A percentile compares a stretch with the other conserved stretches of the same genome.
phyloP scores from a whole-genome alignment of 345 rosid genomes.

The Hibiscus tridactylites region DNA sequence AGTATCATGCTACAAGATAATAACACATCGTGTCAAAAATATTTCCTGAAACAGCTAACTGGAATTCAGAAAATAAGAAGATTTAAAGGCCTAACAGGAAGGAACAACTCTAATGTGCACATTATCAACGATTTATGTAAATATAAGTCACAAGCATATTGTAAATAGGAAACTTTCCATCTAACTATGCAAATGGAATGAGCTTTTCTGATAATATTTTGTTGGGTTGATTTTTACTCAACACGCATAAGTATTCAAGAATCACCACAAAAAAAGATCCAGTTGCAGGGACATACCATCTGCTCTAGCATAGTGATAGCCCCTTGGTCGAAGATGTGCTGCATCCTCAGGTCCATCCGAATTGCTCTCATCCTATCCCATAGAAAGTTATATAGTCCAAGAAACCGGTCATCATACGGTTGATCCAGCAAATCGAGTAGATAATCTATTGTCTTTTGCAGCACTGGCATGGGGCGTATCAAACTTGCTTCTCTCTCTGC shows the following conservation, averaged over 20 bases:
- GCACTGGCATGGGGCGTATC: constrained; percentile 88
- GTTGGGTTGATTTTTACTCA: background rate
- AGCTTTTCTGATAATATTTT: background rate
- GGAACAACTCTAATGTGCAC: background rate
- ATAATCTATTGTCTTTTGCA: constrained; percentile 70
- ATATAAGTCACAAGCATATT: background rate
- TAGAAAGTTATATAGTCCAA: constrained; percentile 80
- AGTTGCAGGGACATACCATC: constrained; percentile 51
- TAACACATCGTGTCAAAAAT: background rate
- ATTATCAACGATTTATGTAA: background rate
- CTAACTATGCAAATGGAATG: background rate
- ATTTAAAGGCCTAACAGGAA: background rate
- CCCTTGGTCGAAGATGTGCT: constrained; percentile 74
- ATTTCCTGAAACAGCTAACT: background rate
- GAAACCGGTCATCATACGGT: constrained; percentile 71
- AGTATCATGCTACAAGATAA: background rate
- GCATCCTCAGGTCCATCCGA: constrained; percentile 96
- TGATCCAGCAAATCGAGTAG: constrained; percentile 80
- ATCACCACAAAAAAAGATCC: constrained; percentile 2
- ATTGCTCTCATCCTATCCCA: constrained; percentile 99
- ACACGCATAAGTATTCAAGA: background rate
- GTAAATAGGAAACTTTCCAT: background rate
- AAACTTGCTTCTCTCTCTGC: constrained; percentile 88
- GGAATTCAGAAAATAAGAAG: background rate
- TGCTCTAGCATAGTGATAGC: constrained; percentile 89